Base-by-base conservation (phyloP, 768 basidiomycete species). In the Chlorophyllum brunneum region DNA sequence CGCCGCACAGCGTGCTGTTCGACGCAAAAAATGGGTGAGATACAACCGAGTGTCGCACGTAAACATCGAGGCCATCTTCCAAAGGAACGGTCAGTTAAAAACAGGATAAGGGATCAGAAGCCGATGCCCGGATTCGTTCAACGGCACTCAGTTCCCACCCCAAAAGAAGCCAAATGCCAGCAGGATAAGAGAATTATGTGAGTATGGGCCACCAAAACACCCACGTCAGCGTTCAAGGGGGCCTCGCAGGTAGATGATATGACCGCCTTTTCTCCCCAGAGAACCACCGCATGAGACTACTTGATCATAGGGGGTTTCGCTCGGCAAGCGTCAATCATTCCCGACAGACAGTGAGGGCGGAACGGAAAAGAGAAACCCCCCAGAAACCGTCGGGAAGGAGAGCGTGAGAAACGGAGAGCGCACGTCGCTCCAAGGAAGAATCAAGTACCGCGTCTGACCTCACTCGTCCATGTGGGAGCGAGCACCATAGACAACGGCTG, bases 151-250 rank as follows among this genome's bases (percentile, higher is more conserved):
- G 29, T 27, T 52, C 31, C 38, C 42, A 52, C 51, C 51, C 51
- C 41, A 52, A 51, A 52, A 45, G 51, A 52, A 52, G 51, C 11
- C 34, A 16, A 29, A 20, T 29, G 42, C 24, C 42, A 44, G 23
- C 18, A 37, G 2, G 40, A 36, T 40, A 50, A 50, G 48, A 23
- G 13, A 18, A 20, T 20, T 31, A 38, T 5, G 47, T 16, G 46
- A 34, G 20, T n/a, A 49, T 20, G 38, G 18, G 27, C 37, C 27
- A 29, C 29, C 29, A 15, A 39, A 20, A 30, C 29, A 29, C 49
- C 39, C 38, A 31, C 23, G 48, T 50, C 48, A 41, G 23, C 27
- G 9, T 29, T 30, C 36, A 45, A 23, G 20, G 18, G 15, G 22
- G 6, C 5, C 34, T 51, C 29, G 15, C 31, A 24, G 22, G 5